Evolutionary conservation across 2,329 filamentous ascomycete genomes (phyloP), one percentile per base, ranked within the genome.

Genomic region (Trichoderma oligosporum): DNA sequence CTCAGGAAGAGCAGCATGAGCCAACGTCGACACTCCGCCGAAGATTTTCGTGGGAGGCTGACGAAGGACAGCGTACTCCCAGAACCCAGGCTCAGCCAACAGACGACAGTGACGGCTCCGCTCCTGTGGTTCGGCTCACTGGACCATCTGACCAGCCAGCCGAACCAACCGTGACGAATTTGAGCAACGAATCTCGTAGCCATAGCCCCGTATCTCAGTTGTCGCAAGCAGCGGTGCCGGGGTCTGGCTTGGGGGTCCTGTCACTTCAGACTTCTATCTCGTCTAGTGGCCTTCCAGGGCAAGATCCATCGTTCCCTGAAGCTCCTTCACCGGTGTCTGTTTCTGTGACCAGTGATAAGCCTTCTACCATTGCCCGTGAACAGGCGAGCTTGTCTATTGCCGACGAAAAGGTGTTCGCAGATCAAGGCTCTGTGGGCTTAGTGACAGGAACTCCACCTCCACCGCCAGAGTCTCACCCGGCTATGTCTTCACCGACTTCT

Each of bases 301-400:
- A 66, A 29, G 63, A 61, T n/a, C 36, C 61, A 29, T 41, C 63
- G 11, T 56, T 57, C n/a, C 66, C 71, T 11, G 77, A 79, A 42
- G 69, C 73, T 2, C 73, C 74, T 0, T 79, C 78, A 14, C 77
- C 78, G 2, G 60, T 75, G 2, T 81, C 77, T 14, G 67, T 69
- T 8, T 59, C 57, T 2, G 57, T 59, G n/a, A 49, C 65, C 24
- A 70, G 71, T 6, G 72, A 72, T 2, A 63, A 69, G 22, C 66
- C 60, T 25, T 61, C 60, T 9, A 51, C 65, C 1, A 63, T 66
- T 22, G 51, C 58, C 47, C 55, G 38, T 47, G 68, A 65, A 25
- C 57, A 60, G 53, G 68, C 63, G 7, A 69, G 67, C 14, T 60
- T 73, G 20, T 79, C 78, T 2, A 65, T 77, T 2, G 71, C 71